Evolutionary conservation across 2,329 filamentous ascomycete species (phyloP).

Genomic region (Neonectria faginata): DNA sequence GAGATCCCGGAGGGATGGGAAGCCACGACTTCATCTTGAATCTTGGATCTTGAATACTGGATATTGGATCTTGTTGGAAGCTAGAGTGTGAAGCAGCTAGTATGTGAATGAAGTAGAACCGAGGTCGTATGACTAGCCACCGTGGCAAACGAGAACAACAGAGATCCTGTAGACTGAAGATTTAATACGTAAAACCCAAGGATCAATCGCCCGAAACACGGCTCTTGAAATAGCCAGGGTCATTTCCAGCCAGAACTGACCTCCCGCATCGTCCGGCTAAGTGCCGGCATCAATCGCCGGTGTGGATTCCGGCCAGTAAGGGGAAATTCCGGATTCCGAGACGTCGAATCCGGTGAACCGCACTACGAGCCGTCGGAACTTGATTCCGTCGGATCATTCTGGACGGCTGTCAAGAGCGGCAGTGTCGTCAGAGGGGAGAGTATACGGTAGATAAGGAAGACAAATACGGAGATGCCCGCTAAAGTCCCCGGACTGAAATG

Average conservation of each 20-base stretch:
- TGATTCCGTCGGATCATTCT: slow-evolving; percentile 11
- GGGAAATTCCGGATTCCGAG: slow-evolving; percentile 28
- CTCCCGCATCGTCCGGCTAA: slow-evolving; percentile 6
- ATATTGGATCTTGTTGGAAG: not conserved
- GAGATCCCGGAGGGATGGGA: slow-evolving; percentile 46
- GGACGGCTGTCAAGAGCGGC: slow-evolving; percentile 3
- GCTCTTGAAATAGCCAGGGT: slow-evolving; percentile 15
- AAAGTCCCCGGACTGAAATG: not conserved
- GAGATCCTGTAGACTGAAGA: not conserved
- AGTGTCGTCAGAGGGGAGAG: not conserved
- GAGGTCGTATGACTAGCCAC: slow-evolving; percentile 9
- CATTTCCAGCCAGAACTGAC: not conserved
- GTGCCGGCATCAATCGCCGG: slow-evolving; percentile 21
- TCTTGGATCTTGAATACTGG: not conserved
- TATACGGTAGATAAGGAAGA: slow-evolving; percentile 15
- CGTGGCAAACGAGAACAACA: not conserved
- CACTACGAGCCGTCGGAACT: slow-evolving; percentile 13
- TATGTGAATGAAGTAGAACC: slow-evolving; percentile 1
- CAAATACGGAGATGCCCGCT: slow-evolving; percentile 14
- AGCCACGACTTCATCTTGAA: slow-evolving; percentile 38
- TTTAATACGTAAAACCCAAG: slow-evolving; percentile 17
- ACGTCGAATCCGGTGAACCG: not conserved
- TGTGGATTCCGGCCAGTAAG: slow-evolving; percentile 12
- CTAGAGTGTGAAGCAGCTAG: not conserved
- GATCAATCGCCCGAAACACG: slow-evolving; percentile 13